A percentile compares a stretch with the other conserved stretches of the same genome.
Evolutionary conservation across 805 yeast species (phyloP).

Genomic region (Candida silvicultrix): DNA sequence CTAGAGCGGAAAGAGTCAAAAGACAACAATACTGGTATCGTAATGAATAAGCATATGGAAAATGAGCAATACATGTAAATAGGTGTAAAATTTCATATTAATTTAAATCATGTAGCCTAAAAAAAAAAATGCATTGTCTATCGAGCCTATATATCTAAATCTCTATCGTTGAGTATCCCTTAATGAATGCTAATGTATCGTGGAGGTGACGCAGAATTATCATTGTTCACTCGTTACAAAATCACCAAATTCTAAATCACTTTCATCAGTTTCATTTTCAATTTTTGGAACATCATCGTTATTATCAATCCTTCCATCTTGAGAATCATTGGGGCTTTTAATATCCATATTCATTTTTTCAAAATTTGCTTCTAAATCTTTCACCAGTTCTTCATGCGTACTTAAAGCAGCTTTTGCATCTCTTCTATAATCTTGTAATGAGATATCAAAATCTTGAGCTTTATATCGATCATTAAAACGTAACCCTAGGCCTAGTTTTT

Average conservation of each 20-base stretch:
- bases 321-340: neutral
- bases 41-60: conserved; percentile 12
- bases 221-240: conserved; percentile 12
- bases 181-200: no score
- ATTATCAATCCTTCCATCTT: neutral
- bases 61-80: neutral
- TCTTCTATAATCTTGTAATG: conserved; percentile 27
- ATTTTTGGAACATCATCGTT: neutral
- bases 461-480: conserved; percentile 28
- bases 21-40: conserved; percentile 61
- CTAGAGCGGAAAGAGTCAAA: conserved; percentile 51
- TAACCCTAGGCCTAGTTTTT: conserved; percentile 35
- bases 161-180: no score
- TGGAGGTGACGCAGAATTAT: no score
- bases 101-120: no score
- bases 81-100: neutral
- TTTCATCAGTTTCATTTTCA: conserved; percentile 6
- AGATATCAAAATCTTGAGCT: conserved; percentile 30
- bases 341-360: neutral
- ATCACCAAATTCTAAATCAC: conserved; percentile 21
- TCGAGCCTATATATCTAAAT: no score
- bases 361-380: neutral
- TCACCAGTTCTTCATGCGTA: neutral
- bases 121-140: neutral
- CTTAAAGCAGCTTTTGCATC: conserved; percentile 1